phyloP scores from a whole-genome alignment of 2,329 filamentous ascomycete species.

The Trichoderma koningii region DNA sequence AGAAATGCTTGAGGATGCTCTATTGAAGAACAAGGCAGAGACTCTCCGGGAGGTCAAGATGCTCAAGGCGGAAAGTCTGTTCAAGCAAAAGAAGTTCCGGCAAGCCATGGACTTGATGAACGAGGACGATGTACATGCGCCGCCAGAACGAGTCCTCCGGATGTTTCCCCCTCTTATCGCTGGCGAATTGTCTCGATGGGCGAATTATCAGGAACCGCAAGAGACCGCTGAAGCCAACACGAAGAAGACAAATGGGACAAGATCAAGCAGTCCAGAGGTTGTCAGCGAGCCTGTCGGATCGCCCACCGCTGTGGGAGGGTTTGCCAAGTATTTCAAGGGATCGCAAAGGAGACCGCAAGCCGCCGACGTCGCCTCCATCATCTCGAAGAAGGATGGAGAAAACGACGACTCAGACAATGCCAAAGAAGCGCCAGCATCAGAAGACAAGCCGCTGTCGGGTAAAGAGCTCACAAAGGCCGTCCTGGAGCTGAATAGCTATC shows the following conservation, averaged over 20 bases:
- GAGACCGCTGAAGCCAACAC: slow-evolving; percentile 46
- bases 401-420: slow-evolving; percentile 59
- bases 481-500: slow-evolving; percentile 79
- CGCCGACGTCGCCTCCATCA: slow-evolving; percentile 61
- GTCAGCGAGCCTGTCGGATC: slow-evolving; percentile 40
- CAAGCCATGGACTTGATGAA: slow-evolving; percentile 87
- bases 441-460: slow-evolving; percentile 65
- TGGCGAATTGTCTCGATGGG: slow-evolving; percentile 70
- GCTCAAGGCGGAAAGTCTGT: slow-evolving; percentile 83
- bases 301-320: slow-evolving; percentile 47
- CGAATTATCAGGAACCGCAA: slow-evolving; percentile 43
- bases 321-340: slow-evolving; percentile 57
- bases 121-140: slow-evolving; percentile 79
- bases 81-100: slow-evolving; percentile 78
- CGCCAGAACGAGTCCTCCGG: slow-evolving; percentile 82
- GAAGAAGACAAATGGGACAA: slow-evolving; percentile 37
- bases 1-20: slow-evolving; percentile 86
- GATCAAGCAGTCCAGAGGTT: slow-evolving; percentile 36
- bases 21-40: slow-evolving; percentile 79
- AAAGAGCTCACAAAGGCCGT: slow-evolving; percentile 83
- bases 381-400: slow-evolving; percentile 59
- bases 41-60: slow-evolving; percentile 86
- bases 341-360: slow-evolving; percentile 49
- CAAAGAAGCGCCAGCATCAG: slow-evolving; percentile 44
- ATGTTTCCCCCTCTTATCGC: slow-evolving; percentile 84